Percentiles rank a stretch among this genome's conserved stretches.
phyloP scores from a whole-genome alignment of 83 land plant species.

The Picea abies region DNA sequence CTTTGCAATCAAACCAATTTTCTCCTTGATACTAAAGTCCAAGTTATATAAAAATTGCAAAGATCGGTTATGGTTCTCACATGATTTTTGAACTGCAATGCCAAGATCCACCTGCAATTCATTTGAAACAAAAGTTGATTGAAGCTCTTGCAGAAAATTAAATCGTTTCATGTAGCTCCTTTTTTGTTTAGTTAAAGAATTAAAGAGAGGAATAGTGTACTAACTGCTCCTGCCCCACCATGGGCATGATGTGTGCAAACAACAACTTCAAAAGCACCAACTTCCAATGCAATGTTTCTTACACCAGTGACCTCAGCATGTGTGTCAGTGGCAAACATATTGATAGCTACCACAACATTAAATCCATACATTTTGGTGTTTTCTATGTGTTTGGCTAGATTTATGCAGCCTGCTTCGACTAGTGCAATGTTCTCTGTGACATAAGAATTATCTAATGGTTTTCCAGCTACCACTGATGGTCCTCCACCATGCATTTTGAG shows the following conservation, averaged over 20 bases:
- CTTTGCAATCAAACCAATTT: conserved; percentile 82
- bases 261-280: conserved; percentile 98
- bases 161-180: too few relatives aligned
- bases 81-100: conserved; percentile 91
- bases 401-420: conserved; percentile 84
- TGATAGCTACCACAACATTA: too few relatives aligned
- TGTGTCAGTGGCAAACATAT: too few relatives aligned
- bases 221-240: conserved; percentile 98
- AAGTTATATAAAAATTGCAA: conserved; percentile 87
- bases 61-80: conserved; percentile 71
- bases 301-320: too few relatives aligned
- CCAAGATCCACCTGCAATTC: conserved; percentile 89
- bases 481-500: too few relatives aligned
- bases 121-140: conserved; percentile 13
- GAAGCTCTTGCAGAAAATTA: background rate
- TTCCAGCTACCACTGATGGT: conserved; percentile 83
- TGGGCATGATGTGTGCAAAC: conserved; percentile 94
- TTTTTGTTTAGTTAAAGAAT: too few relatives aligned
- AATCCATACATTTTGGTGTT: conserved; percentile 35
- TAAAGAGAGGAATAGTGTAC: conserved; percentile 16
- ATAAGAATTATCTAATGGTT: conserved; percentile 90
- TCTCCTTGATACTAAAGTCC: conserved; percentile 86
- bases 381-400: conserved; percentile 80
- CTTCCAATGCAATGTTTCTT: conserved; percentile 63
- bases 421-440: conserved; percentile 84